Base-by-base conservation (phyloP, 805 yeast genomes). In the Monosporozyma siamensis region DNA sequence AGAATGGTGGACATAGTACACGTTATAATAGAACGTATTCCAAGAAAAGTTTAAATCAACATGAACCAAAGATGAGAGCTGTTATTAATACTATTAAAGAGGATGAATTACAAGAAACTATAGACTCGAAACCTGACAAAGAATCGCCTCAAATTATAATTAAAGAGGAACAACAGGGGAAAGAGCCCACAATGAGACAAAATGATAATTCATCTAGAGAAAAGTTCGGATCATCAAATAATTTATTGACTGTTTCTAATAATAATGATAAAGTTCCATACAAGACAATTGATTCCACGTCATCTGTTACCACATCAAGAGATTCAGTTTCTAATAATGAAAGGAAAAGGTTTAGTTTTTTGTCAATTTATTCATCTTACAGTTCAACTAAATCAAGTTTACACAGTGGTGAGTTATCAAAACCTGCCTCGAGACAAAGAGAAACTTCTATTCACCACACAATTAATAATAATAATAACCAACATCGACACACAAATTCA, bases 271-370 rank as follows among this genome's bases (percentile, higher is more conserved):
- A 15, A 11, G 4, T 15, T 15, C 18, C 32, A 29, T 29, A 29
- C 8, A 15, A 7, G 32, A 15, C 20, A 29, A 29, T 8, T 29
- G 32, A 29, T 14, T 29, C 32, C 6, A 29, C 12, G 20, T 29
- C 18, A 7, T 22, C 38, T 22, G n/a, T 5, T 14, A 34, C n/a
- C n/a, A 22, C 38, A n/a, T 22, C 25, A n/a, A 24, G 17, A 6
- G 25, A 17, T 17, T 17, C 34, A 6, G n/a, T 17, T 3, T 15
- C 7, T 25, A 25, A 36, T 36, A 24, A 36, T 36, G 39, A 36
- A 25, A 36, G 39, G 22, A 31, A 44, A 24, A 41, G 52, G 35
- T 49, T 49, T 20, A 49, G 52, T 40, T 45, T 49, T 25, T 30
- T 47, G 12, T 49, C 52, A 21, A 43, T 47, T 32, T 43, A 43